Evolutionary conservation across 2,329 filamentous ascomycete species (phyloP).

Genomic region (Diaporthe longicolla): DNA sequence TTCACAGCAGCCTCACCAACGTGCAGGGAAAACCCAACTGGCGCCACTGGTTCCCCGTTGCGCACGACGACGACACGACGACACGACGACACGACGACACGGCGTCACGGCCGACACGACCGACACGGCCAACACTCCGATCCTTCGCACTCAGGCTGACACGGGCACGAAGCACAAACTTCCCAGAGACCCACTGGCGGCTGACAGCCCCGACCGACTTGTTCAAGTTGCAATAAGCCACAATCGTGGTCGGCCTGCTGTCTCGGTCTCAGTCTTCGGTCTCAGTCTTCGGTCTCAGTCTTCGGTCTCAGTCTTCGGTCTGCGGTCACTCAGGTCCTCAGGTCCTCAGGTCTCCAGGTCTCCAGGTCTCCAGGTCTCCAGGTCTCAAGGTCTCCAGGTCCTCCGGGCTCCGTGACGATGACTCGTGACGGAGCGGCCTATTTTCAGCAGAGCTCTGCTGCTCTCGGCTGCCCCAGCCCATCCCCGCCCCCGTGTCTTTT

Average conservation of each 20-base stretch:
- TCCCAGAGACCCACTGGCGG: too few species aligned
- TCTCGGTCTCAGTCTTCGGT: conserved; percentile 20
- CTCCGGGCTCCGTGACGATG: conserved; percentile 19
- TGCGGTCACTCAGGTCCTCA: background rate
- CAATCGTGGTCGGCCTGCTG: background rate
- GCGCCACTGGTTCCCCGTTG: background rate
- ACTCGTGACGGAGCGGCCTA: conserved; percentile 8
- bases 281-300: too few species aligned
- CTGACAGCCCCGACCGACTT: background rate
- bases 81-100: conserved; percentile 21
- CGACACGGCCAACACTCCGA: too few species aligned
- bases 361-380: too few species aligned
- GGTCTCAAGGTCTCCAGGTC: too few species aligned
- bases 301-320: background rate
- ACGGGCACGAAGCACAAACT: too few species aligned
- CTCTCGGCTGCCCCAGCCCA: background rate
- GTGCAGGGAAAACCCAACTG: conserved; percentile 8
- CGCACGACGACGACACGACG: conserved; percentile 10
- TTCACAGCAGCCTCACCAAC: conserved; percentile 17
- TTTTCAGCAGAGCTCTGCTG: conserved; percentile 14
- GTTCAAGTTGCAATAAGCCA: background rate
- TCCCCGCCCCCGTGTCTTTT: background rate
- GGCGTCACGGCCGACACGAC: conserved; percentile 11
- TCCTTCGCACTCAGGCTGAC: too few species aligned
- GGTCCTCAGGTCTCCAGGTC: too few species aligned